Conservation (phyloP, 2,329 filamentous ascomycete species). For the Xylariaceae sp. region DNA sequence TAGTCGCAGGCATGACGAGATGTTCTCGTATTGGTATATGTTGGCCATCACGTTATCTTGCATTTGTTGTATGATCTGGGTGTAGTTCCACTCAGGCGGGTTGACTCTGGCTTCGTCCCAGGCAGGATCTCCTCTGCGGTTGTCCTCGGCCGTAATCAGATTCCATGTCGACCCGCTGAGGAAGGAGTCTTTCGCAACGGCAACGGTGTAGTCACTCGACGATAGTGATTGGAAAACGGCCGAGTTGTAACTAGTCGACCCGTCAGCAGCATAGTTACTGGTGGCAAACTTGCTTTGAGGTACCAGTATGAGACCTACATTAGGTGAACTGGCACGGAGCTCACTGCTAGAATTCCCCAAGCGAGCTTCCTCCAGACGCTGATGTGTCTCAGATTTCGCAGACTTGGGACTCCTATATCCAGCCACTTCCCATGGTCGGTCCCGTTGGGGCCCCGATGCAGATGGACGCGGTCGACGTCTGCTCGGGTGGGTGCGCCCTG, state of each 20-base stretch:
- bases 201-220: conserved; percentile 12
- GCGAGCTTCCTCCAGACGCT: conserved; percentile 3
- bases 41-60: conserved; percentile 7
- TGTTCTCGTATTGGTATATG: conserved; percentile 6
- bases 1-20: conserved; percentile 9
- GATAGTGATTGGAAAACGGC: conserved; percentile 13
- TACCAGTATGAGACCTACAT: conserved; percentile 6
- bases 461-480: conserved; percentile 8
- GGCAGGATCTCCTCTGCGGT: conserved; percentile 5
- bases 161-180: conserved; percentile 7
- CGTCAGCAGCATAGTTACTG: not conserved
- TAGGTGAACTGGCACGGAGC: conserved; percentile 11
- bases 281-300: not conserved
- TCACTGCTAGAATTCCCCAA: conserved; percentile 6
- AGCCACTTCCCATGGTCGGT: conserved; percentile 5
- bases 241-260: conserved; percentile 10
- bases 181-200: conserved; percentile 12
- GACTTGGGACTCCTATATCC: conserved; percentile 12
- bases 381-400: conserved; percentile 10
- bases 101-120: conserved; percentile 10
- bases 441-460: not conserved
- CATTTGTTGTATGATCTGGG: conserved; percentile 6
- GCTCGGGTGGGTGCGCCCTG: conserved; percentile 10
- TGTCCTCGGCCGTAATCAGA: conserved; percentile 9
- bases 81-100: conserved; percentile 4